Conservation (phyloP, 2,329 filamentous ascomycete species). For the Aspergillus floridensis region DNA sequence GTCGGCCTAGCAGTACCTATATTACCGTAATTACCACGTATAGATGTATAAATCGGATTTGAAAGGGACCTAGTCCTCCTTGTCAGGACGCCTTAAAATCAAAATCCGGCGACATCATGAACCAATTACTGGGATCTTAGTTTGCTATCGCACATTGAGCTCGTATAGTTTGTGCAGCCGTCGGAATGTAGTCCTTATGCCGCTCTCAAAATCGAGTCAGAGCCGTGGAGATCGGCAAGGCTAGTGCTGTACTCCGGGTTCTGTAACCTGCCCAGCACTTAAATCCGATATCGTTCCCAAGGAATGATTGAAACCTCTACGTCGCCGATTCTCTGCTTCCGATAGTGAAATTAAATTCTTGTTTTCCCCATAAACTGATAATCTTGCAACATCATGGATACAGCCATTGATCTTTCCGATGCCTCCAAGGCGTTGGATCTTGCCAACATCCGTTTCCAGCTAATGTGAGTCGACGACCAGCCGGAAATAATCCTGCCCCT, state of each 20-base stretch:
- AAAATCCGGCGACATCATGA: neutral
- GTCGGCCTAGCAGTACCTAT: neutral
- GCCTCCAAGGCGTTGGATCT: conserved; percentile 83
- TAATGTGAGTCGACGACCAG: conserved; percentile 65
- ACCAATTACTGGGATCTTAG: neutral
- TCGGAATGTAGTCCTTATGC: neutral
- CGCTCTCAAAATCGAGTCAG: neutral
- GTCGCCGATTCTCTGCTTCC: neutral
- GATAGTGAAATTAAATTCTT: neutral
- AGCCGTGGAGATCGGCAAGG: neutral
- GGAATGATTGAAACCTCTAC: neutral
- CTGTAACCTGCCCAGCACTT: neutral
- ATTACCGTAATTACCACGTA: neutral
- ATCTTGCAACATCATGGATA: conserved; percentile 65
- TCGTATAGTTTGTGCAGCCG: neutral
- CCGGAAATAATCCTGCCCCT: neutral
- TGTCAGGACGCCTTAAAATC: neutral
- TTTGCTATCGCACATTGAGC: neutral
- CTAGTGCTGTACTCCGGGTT: neutral
- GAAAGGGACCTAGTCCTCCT: neutral
- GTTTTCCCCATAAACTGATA: neutral
- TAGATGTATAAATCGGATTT: neutral
- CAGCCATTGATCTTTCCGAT: conserved; percentile 83
- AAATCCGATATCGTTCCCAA: neutral
- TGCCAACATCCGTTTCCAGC: conserved; percentile 84